A percentile compares a stretch with the other conserved stretches of the same genome.
Evolutionary conservation across 768 basidiomycete species (phyloP).

Genomic region (Holtermanniella nyarrowii): DNA sequence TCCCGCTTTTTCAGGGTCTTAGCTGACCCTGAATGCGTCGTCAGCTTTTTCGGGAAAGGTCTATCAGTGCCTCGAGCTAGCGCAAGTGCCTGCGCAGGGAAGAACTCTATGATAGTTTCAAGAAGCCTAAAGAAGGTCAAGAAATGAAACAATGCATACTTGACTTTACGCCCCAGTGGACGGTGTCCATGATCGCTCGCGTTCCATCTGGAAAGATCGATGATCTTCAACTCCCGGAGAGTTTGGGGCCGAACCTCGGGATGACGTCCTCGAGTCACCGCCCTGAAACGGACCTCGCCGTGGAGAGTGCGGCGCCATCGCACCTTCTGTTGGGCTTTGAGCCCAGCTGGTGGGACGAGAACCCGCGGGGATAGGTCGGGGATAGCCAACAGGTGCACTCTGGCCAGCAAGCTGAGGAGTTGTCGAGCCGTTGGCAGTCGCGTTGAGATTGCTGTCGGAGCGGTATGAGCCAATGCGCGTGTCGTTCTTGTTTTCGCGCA

Average conservation of each 20-base stretch:
- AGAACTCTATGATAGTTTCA: too few relatives aligned
- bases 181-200: constrained; percentile 28
- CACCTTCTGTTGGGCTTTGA: neutral
- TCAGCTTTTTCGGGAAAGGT: too few relatives aligned
- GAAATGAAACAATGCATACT: too few relatives aligned
- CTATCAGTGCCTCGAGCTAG: too few relatives aligned
- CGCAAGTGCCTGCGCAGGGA: too few relatives aligned
- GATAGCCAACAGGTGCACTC: neutral
- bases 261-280: constrained; percentile 13
- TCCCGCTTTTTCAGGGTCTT: too few relatives aligned
- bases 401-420: neutral
- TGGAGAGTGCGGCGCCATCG: constrained; percentile 5
- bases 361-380: constrained; percentile 6
- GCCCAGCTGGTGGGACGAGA: constrained; percentile 11
- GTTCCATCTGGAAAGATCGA: constrained; percentile 18
- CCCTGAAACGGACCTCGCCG: constrained; percentile 28
- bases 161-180: too few relatives aligned
- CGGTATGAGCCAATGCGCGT: constrained; percentile 14
- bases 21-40: too few relatives aligned
- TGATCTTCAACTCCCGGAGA: constrained; percentile 26
- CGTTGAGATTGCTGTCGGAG: constrained; percentile 6
- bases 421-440: neutral
- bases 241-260: constrained; percentile 21
- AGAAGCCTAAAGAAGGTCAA: too few relatives aligned
- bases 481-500: constrained; percentile 12